Percentiles rank a stretch among this genome's conserved stretches.
phyloP scores from a whole-genome alignment of 768 basidiomycete genomes.

The Hypsizygus marmoreus region DNA sequence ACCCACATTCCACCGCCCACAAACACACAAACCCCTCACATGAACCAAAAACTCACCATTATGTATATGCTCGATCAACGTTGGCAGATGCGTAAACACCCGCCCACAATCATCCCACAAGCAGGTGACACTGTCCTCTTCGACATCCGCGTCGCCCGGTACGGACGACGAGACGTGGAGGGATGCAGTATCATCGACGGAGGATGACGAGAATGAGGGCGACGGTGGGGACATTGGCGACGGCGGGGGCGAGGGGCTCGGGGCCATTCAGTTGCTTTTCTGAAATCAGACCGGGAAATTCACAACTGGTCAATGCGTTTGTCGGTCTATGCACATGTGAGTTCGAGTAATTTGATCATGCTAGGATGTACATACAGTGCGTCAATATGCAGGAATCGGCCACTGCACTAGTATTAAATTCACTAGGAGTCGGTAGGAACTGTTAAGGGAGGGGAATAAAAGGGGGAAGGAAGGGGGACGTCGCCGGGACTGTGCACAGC shows the following conservation, averaged over 20 bases:
- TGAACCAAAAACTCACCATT: constrained; percentile 51
- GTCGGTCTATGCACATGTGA: too few relatives aligned
- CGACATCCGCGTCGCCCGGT: constrained; percentile 18
- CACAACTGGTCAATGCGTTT: too few relatives aligned
- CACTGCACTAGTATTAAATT: too few relatives aligned
- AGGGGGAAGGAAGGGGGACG: too few relatives aligned
- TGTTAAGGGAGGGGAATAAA: too few relatives aligned
- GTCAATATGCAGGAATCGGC: too few relatives aligned
- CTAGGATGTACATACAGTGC: too few relatives aligned
- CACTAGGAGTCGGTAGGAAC: too few relatives aligned
- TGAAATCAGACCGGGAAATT: too few relatives aligned
- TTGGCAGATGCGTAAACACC: constrained; percentile 72
- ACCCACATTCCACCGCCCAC: background rate
- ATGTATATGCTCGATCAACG: constrained; percentile 83
- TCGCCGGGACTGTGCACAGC: too few relatives aligned
- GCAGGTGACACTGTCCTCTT: constrained; percentile 70
- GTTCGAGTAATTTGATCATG: too few relatives aligned
- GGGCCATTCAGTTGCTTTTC: too few relatives aligned
- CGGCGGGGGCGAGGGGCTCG: constrained; percentile 37
- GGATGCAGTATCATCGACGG: constrained; percentile 31
- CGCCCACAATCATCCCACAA: constrained; percentile 82
- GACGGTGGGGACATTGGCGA: constrained; percentile 33
- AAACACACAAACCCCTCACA: background rate
- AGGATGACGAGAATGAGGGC: constrained; percentile 38
- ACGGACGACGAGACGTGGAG: constrained; percentile 14